These are phyloP conservation scores for Suhomyces kilbournensis DNA, from an alignment of 805 yeast genomes.

Conservation along the genomic window DNA sequence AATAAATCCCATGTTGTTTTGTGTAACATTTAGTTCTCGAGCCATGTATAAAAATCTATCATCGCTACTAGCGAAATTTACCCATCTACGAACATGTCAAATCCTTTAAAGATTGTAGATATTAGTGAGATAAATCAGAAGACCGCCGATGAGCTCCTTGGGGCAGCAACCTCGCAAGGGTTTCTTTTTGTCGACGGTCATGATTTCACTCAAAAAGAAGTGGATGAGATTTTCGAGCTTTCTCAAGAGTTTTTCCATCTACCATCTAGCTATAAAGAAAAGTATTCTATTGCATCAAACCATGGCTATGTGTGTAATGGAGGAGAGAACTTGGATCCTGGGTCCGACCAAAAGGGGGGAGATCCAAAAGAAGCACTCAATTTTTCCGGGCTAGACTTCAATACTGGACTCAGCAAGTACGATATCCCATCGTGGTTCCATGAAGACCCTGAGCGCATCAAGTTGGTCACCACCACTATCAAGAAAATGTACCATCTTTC, in stretches of 20 bases:
- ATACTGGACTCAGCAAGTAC: constrained; percentile 40
- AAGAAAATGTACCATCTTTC: constrained; percentile 51
- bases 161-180: constrained; percentile 63
- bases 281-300: constrained; percentile 49
- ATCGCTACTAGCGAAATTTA: not conserved
- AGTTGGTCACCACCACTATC: constrained; percentile 34
- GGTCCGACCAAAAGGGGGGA: constrained; percentile 33
- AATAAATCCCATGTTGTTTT: not conserved
- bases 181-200: constrained; percentile 68
- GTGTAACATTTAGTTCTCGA: not conserved
- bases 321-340: constrained; percentile 49
- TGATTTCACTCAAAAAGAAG: constrained; percentile 55
- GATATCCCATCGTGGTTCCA: constrained; percentile 52
- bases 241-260: constrained; percentile 51
- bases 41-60: not conserved
- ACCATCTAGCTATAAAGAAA: constrained; percentile 49
- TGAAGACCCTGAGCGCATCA: constrained; percentile 36
- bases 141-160: constrained; percentile 51
- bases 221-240: constrained; percentile 46
- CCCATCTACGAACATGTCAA: constrained; percentile 13
- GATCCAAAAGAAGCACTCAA: constrained; percentile 73
- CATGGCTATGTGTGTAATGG: constrained; percentile 58
- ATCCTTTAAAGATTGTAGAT: constrained; percentile 58
- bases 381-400: constrained; percentile 52
- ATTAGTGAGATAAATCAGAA: constrained; percentile 41